Conservation (phyloP, 2,329 filamentous ascomycete species). For the Pyrenophora teres region DNA sequence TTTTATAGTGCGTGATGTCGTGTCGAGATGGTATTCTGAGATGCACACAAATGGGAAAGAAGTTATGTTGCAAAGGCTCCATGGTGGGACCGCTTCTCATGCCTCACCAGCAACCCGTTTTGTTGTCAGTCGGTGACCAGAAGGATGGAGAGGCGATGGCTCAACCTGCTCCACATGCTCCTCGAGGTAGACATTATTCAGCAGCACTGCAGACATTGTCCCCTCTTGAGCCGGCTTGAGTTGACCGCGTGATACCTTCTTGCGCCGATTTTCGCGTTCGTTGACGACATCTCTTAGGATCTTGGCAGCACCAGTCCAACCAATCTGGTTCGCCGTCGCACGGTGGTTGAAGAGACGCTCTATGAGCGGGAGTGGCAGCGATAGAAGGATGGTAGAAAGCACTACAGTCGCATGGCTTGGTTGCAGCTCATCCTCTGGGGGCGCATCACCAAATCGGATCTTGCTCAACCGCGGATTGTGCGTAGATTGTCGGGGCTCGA, state of each 20-base stretch:
- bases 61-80: not conserved
- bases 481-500: slow-evolving; percentile 43
- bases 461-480: slow-evolving; percentile 62
- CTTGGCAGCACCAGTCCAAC: slow-evolving; percentile 45
- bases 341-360: slow-evolving; percentile 68
- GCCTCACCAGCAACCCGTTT: slow-evolving; percentile 15
- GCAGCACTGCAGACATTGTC: slow-evolving; percentile 21
- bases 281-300: slow-evolving; percentile 50
- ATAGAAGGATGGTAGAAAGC: slow-evolving; percentile 70
- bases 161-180: slow-evolving; percentile 47
- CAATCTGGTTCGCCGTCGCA: slow-evolving; percentile 55
- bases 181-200: slow-evolving; percentile 39
- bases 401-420: slow-evolving; percentile 51
- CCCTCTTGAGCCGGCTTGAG: slow-evolving; percentile 30
- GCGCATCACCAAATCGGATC: slow-evolving; percentile 74
- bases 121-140: slow-evolving; percentile 43
- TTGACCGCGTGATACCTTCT: slow-evolving; percentile 34
- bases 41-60: slow-evolving; percentile 4
- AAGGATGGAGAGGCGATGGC: slow-evolving; percentile 41
- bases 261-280: slow-evolving; percentile 51
- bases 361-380: slow-evolving; percentile 70
- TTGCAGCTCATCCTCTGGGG: slow-evolving; percentile 50
- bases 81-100: slow-evolving; percentile 6
- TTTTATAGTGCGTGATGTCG: slow-evolving; percentile 10
- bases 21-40: slow-evolving; percentile 12